Percentiles rank a stretch among this genome's conserved stretches.
Evolutionary conservation across 306 rosid species (phyloP).

Genomic region (Vicia villosa): DNA sequence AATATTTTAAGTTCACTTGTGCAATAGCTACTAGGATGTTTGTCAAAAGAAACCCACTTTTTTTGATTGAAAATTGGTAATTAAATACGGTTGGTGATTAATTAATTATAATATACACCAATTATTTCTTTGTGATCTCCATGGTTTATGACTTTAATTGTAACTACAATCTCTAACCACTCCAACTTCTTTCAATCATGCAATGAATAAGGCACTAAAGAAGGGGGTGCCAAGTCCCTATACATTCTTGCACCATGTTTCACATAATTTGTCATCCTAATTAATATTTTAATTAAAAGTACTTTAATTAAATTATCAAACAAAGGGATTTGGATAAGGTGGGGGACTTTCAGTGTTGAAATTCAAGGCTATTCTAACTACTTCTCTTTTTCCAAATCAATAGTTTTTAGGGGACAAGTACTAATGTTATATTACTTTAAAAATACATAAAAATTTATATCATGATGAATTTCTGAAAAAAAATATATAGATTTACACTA

Average conservation of each 20-base stretch:
- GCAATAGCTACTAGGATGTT: background rate
- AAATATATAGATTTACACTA: too few relatives aligned
- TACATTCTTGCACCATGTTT: conserved; percentile 22
- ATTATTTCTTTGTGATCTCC: conserved; percentile 38
- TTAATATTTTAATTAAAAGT: conserved; percentile 28
- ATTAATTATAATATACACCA: conserved; percentile 24
- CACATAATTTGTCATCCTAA: conserved; percentile 27
- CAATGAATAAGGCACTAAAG: conserved; percentile 41
- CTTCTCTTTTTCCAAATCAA: conserved; percentile 2
- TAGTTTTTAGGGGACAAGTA: too few relatives aligned
- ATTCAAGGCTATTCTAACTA: conserved; percentile 25
- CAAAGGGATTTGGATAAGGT: conserved; percentile 32
- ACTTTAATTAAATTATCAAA: conserved; percentile 18
- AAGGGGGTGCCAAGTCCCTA: conserved; percentile 21
- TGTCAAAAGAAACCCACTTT: conserved; percentile 43
- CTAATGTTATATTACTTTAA: too few relatives aligned
- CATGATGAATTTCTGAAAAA: too few relatives aligned
- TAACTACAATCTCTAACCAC: conserved; percentile 41
- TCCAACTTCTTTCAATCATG: conserved; percentile 49
- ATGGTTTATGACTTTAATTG: conserved; percentile 36
- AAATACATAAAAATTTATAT: too few relatives aligned
- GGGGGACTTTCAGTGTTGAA: conserved; percentile 41
- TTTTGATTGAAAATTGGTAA: conserved; percentile 33
- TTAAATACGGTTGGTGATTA: conserved; percentile 31
- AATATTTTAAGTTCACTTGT: conserved; percentile 21